These are phyloP conservation scores for Cryptosporidium andersoni DNA, from an alignment of 169 alveolate species.

Conservation along the genomic window DNA sequence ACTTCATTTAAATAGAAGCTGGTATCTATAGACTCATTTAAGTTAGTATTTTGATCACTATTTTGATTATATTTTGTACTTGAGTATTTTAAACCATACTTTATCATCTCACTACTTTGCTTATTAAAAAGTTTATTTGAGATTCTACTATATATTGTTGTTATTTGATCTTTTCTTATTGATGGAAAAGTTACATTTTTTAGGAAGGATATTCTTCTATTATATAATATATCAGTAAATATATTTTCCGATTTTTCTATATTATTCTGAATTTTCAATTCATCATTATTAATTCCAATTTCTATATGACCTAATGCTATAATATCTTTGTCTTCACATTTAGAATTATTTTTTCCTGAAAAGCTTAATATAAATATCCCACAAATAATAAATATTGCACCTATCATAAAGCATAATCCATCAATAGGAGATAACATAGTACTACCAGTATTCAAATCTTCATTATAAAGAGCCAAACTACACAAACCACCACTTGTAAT, in stretches of 20 bases:
- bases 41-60: background rate
- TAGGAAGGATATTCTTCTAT: too few species aligned
- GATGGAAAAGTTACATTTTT: background rate
- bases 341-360: conserved; percentile 4
- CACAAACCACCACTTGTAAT: conserved; percentile 65
- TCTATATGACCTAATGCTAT: too few species aligned
- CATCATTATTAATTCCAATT: too few species aligned
- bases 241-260: too few species aligned
- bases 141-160: too few species aligned
- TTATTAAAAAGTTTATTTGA: too few species aligned
- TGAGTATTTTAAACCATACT: too few species aligned
- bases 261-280: too few species aligned
- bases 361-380: conserved; percentile 52
- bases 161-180: too few species aligned
- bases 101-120: too few species aligned
- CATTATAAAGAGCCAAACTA: conserved; percentile 47
- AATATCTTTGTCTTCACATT: background rate
- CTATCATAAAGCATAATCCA: conserved; percentile 12
- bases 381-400: conserved; percentile 24
- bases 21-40: too few species aligned
- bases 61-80: background rate
- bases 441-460: background rate
- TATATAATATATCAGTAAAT: too few species aligned
- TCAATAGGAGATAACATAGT: background rate
- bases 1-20: conserved; percentile 1